A percentile compares a stretch with the other conserved stretches of the same genome.
Evolutionary conservation across 345 rosid species (phyloP).

Genomic region (Gynandropsis gynandra): DNA sequence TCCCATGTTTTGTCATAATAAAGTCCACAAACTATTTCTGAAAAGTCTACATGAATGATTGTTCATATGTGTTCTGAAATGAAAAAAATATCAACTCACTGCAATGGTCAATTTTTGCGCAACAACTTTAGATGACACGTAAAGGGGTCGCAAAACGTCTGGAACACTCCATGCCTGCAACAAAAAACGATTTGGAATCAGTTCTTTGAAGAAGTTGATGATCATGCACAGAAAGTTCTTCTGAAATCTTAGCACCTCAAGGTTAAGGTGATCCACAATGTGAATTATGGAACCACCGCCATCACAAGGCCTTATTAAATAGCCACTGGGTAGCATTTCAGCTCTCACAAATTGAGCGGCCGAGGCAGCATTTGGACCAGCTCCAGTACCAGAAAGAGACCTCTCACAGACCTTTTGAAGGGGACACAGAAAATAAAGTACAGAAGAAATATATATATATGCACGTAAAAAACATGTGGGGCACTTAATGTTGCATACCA

Average conservation of each 20-base stretch:
- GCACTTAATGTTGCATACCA: slow-evolving; percentile 44
- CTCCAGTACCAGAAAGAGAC: slow-evolving; percentile 94
- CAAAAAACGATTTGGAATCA: not conserved
- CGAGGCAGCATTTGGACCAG: slow-evolving; percentile 71
- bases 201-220: not conserved
- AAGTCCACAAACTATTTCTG: not conserved
- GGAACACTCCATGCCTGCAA: slow-evolving; percentile 97
- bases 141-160: slow-evolving; percentile 91
- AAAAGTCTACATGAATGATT: not conserved
- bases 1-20: not conserved
- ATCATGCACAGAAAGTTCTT: not conserved
- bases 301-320: slow-evolving; percentile 90
- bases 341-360: slow-evolving; percentile 93
- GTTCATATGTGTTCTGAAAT: not conserved
- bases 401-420: slow-evolving; percentile 80
- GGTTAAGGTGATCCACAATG: slow-evolving; percentile 93
- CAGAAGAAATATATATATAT: not conserved
- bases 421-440: not conserved
- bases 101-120: slow-evolving; percentile 93
- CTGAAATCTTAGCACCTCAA: slow-evolving; percentile 46
- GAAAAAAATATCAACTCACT: slow-evolving; percentile 39
- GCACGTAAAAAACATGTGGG: slow-evolving; percentile 2
- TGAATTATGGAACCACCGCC: slow-evolving; percentile 99
- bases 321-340: slow-evolving; percentile 95
- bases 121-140: slow-evolving; percentile 84